Conservation (phyloP, 805 yeast species). For the Sugiyamaella marilandica region DNA sequence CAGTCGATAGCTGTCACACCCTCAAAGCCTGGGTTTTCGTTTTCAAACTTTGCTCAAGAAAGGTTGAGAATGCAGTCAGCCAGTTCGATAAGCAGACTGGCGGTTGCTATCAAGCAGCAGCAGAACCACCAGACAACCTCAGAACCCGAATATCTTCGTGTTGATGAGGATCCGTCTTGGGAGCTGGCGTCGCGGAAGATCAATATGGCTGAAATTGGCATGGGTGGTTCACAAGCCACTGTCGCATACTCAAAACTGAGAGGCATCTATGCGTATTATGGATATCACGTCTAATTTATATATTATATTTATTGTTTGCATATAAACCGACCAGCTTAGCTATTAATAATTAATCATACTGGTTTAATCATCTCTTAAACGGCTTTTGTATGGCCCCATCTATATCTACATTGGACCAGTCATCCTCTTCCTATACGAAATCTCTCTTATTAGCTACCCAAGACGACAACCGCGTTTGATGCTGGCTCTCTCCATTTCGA, state of each 20-base stretch:
- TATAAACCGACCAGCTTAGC: no score
- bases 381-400: neutral
- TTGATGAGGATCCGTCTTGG: conserved; percentile 25
- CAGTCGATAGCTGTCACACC: conserved; percentile 10
- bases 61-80: conserved; percentile 12
- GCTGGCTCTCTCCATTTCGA: no score
- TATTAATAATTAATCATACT: no score
- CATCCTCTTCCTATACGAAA: no score
- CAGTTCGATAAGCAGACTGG: neutral
- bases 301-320: neutral
- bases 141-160: neutral
- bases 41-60: conserved; percentile 25
- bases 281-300: conserved; percentile 20
- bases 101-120: neutral
- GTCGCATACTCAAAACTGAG: conserved; percentile 23
- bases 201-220: conserved; percentile 32
- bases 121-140: neutral
- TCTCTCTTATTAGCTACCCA: no score
- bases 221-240: conserved; percentile 24
- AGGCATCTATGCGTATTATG: conserved; percentile 34
- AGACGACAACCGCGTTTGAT: no score
- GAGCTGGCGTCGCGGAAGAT: conserved; percentile 32
- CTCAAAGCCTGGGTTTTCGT: conserved; percentile 22
- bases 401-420: no score
- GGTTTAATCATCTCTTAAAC: neutral